Conservation (phyloP, 805 yeast species). For the Lipomyces lipofer region DNA sequence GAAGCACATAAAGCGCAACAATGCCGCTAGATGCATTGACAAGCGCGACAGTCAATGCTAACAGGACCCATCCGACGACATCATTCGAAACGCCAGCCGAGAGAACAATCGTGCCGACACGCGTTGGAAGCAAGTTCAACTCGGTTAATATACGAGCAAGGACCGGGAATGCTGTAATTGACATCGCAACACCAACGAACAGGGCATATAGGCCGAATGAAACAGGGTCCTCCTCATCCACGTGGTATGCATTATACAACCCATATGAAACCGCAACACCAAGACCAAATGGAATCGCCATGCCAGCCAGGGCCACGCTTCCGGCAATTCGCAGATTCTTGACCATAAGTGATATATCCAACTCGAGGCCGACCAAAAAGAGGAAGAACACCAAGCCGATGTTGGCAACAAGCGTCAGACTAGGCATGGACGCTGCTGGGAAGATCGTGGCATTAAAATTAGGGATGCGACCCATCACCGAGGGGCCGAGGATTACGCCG, state of each 20-base stretch:
- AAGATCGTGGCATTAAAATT: conserved; percentile 64
- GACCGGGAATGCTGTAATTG: conserved; percentile 86
- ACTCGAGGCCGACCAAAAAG: conserved; percentile 78
- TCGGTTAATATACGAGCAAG: conserved; percentile 76
- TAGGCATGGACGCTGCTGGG: conserved; percentile 62
- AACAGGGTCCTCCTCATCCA: conserved; percentile 40
- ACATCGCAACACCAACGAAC: conserved; percentile 78
- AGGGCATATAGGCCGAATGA: conserved; percentile 75
- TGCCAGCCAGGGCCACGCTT: conserved; percentile 66
- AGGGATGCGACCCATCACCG: conserved; percentile 72
- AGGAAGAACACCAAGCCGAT: conserved; percentile 72
- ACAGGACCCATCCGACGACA: conserved; percentile 75
- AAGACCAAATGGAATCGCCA: conserved; percentile 77
- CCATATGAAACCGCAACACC: conserved; percentile 75
- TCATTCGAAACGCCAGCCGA: conserved; percentile 85
- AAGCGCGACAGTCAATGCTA: conserved; percentile 73
- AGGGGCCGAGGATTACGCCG: conserved; percentile 74
- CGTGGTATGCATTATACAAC: conserved; percentile 49
- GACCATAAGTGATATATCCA: conserved; percentile 64
- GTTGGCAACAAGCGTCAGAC: conserved; percentile 67
- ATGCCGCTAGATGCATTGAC: conserved; percentile 73
- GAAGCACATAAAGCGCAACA: conserved; percentile 66
- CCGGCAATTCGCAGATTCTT: conserved; percentile 62
- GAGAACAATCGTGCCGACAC: conserved; percentile 58
- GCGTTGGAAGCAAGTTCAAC: conserved; percentile 52